Evolutionary conservation across 129 eudicot genomes (phyloP).

Genomic region (Kitagawia praeruptora): DNA sequence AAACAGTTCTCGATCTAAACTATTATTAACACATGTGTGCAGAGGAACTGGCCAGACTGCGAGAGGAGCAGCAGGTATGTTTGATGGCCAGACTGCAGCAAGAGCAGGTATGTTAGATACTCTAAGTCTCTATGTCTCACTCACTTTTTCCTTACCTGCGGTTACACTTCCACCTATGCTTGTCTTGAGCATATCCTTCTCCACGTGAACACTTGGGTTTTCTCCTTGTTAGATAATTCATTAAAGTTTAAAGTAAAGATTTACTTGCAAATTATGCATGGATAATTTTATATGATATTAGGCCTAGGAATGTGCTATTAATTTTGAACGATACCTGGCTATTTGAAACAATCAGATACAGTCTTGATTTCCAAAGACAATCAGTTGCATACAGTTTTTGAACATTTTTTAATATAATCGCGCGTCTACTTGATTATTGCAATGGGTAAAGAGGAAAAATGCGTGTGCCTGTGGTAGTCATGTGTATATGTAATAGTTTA

Average conservation of each 20-base stretch:
- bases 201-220: no score
- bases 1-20: neutral
- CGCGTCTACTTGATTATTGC: neutral
- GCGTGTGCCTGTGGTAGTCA: neutral
- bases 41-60: constrained; percentile 5
- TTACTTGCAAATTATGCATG: neutral
- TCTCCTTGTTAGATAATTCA: no score
- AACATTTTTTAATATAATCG: no score
- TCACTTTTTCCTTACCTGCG: neutral
- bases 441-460: no score
- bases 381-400: no score
- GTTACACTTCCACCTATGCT: neutral
- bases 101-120: no score
- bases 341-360: no score
- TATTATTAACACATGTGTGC: neutral
- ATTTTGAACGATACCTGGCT: no score
- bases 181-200: no score
- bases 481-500: neutral
- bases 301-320: neutral
- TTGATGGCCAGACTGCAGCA: no score
- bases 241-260: no score
- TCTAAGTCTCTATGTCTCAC: neutral
- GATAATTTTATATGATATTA: neutral
- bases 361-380: no score
- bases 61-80: neutral